Evolutionary conservation across 805 yeast species (phyloP), one percentile per base, ranked within the genome.

Genomic region (Wickerhamomyces bisporus): DNA sequence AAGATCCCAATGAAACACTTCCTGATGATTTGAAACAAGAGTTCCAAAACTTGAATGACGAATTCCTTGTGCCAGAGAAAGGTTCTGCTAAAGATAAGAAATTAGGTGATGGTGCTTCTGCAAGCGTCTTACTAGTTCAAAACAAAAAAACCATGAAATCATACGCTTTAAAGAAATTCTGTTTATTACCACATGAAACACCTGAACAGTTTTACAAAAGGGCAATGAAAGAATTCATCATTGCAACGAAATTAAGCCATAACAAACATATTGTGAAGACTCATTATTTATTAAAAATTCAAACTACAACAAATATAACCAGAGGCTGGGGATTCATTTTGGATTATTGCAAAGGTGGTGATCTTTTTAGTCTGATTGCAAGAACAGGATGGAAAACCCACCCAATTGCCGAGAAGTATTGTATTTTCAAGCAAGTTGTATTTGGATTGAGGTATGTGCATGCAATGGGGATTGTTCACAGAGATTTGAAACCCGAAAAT

Each of bases 271-370:
- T 80, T 12, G 74, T 79, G 9, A 68, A 68, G 26, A 77, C 81
- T 4, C 64, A 68, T 45, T 76, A 74, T 10, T 50, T 82, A 18
- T 56, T 82, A 14, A 70, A 77, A 40, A 66, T 81, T 16, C 83
- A 81, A 39, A 67, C 81, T 1, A 71, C 75, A 16, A 66, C 68
- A 6, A 64, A 59, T 30, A 57, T 80, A 42, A 68, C 74, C 2
- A 64, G 88, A 45, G 81, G 86, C 3, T 84, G 93, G 93, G 93
- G 91, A 3, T 73, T 83, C 55, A 70, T 79, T 3, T 63, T 83
- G 70, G 86, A 81, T 45, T 70, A 61, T 37, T 81, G 86, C 48
- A 60, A 59, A 16, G 75, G 73, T 17, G 81, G 81, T 34, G 93
- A 83, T 57, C 58, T 83, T 33, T 77, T 77, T 50, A 66, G 70